Conservation (phyloP, 2,329 filamentous ascomycete species). For the Pseudopyrenochaeta lycopersici region DNA sequence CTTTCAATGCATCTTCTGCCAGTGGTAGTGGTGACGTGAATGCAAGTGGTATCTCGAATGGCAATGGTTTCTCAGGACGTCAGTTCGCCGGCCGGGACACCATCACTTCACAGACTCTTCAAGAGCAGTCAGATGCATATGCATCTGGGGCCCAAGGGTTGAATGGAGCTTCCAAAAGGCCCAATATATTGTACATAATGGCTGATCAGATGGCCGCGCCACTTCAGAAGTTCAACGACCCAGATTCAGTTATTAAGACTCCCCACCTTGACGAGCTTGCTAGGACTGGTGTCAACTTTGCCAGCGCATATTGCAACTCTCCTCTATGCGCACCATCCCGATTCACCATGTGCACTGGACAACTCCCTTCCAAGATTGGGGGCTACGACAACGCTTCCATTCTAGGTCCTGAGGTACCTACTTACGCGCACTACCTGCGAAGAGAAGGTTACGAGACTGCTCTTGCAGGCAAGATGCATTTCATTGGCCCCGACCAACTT, state of each 20-base stretch:
- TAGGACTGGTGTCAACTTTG: constrained; percentile 84
- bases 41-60: constrained; percentile 17
- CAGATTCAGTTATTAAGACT: constrained; percentile 87
- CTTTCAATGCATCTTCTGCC: constrained; percentile 20
- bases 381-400: constrained; percentile 92
- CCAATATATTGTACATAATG: constrained; percentile 94
- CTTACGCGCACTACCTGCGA: constrained; percentile 91
- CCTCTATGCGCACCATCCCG: constrained; percentile 91
- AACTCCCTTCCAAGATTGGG: constrained; percentile 89
- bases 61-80: constrained; percentile 15
- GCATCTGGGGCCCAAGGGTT: constrained; percentile 22
- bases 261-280: constrained; percentile 88
- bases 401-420: constrained; percentile 83
- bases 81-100: constrained; percentile 29
- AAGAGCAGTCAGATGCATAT: constrained; percentile 33
- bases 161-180: constrained; percentile 53
- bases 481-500: constrained; percentile 87
- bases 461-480: constrained; percentile 96
- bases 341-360: constrained; percentile 93
- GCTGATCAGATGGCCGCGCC: constrained; percentile 94
- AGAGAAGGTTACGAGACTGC: constrained; percentile 87
- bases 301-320: constrained; percentile 93
- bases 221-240: constrained; percentile 90
- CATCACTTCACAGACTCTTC: constrained; percentile 39
- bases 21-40: constrained; percentile 24